Percentiles rank a stretch among this genome's conserved stretches.
phyloP scores from a whole-genome alignment of 805 yeast species.

The baker's yeast (Saccharomyces cerevisiae) region DNA sequence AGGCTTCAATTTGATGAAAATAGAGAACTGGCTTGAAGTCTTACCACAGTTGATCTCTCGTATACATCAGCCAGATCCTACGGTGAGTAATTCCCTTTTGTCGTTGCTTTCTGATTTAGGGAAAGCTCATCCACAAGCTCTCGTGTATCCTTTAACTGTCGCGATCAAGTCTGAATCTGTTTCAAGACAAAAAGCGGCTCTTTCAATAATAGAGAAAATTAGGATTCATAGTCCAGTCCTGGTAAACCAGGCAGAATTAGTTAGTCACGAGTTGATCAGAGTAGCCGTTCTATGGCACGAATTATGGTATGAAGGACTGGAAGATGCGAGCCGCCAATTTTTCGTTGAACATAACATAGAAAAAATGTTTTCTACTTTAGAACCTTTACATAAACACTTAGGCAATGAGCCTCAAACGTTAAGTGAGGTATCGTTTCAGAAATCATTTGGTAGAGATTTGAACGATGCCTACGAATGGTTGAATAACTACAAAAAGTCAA shows the following conservation, averaged over 20 bases:
- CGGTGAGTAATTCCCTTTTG: conserved; percentile 69
- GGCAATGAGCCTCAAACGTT: conserved; percentile 83
- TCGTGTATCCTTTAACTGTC: conserved; percentile 86
- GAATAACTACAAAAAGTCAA: conserved; percentile 69
- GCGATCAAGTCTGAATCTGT: conserved; percentile 88
- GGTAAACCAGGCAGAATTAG: conserved; percentile 83
- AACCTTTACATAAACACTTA: conserved; percentile 75
- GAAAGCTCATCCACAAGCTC: conserved; percentile 89
- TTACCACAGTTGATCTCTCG: conserved; percentile 89
- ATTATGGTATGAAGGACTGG: conserved; percentile 92
- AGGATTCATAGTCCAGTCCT: conserved; percentile 69
- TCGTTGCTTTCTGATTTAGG: conserved; percentile 78
- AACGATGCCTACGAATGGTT: conserved; percentile 91
- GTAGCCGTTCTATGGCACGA: conserved; percentile 96
- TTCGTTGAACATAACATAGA: conserved; percentile 93
- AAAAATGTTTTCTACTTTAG: conserved; percentile 82
- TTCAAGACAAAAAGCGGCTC: conserved; percentile 79
- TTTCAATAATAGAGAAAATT: conserved; percentile 82
- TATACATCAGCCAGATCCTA: conserved; percentile 83
- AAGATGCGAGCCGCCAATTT: conserved; percentile 85
- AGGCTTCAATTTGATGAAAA: conserved; percentile 77
- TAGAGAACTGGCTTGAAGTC: conserved; percentile 90
- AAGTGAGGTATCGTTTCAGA: conserved; percentile 79
- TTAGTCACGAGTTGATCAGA: conserved; percentile 79
- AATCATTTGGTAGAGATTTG: conserved; percentile 83